phyloP scores from a whole-genome alignment of 352 stramenopile species.

The Phytophthora palmivora region DNA sequence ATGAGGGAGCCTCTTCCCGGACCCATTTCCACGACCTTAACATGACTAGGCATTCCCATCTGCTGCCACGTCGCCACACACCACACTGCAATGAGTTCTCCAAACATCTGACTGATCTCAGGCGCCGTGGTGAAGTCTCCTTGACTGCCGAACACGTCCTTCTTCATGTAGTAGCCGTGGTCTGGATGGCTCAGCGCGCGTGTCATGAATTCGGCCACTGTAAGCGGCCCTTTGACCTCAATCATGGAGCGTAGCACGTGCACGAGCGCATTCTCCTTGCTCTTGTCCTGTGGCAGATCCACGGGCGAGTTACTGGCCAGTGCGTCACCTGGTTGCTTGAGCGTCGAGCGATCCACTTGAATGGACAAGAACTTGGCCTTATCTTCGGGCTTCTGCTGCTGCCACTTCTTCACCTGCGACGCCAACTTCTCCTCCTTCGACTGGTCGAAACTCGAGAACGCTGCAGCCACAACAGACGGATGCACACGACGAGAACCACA shows the following conservation, averaged over 20 bases:
- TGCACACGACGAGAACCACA: neutral
- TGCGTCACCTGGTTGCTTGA: slow-evolving; percentile 59
- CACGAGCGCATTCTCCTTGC: slow-evolving; percentile 74
- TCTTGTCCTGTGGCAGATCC: slow-evolving; percentile 48
- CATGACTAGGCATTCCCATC: slow-evolving; percentile 71
- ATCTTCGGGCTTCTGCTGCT: slow-evolving; percentile 49
- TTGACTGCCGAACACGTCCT: slow-evolving; percentile 90
- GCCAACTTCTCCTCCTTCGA: slow-evolving; percentile 23
- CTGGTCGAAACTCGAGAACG: slow-evolving; percentile 13
- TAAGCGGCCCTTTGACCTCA: slow-evolving; percentile 92
- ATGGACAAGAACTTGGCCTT: slow-evolving; percentile 70
- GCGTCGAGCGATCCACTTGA: slow-evolving; percentile 73
- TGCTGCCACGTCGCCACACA: slow-evolving; percentile 93
- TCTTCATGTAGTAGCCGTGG: slow-evolving; percentile 97
- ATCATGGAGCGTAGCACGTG: slow-evolving; percentile 91
- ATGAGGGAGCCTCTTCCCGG: slow-evolving; percentile 95
- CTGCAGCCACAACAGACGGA: slow-evolving; percentile 1
- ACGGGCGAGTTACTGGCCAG: slow-evolving; percentile 32
- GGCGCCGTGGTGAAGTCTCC: slow-evolving; percentile 95
- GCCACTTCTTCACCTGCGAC: slow-evolving; percentile 68
- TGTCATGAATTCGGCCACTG: slow-evolving; percentile 95
- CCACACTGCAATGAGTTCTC: slow-evolving; percentile 93
- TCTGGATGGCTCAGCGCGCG: slow-evolving; percentile 90
- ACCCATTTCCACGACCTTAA: slow-evolving; percentile 93
- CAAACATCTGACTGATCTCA: slow-evolving; percentile 95